Conservation (phyloP, 1,284 basidiomycete genomes). For the Neonothopanus nambi region DNA sequence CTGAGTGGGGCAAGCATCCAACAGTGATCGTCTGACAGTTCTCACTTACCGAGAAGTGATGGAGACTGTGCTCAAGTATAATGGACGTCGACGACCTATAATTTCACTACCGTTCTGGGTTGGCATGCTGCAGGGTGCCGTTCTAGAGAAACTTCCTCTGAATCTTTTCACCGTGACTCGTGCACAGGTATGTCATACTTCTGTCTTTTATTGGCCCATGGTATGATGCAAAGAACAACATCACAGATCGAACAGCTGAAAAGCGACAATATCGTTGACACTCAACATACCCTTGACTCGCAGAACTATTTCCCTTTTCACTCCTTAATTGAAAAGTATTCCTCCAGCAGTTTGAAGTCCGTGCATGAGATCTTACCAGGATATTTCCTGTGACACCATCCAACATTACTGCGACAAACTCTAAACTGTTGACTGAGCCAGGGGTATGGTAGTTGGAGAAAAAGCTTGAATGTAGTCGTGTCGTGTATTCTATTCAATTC, state of each 20-base stretch:
- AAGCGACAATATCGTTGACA: slow-evolving; percentile 2
- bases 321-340: slow-evolving; percentile 10
- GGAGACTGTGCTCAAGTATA: slow-evolving; percentile 57
- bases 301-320: slow-evolving; percentile 5
- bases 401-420: no score
- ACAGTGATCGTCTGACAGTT: slow-evolving; percentile 37
- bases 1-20: neutral
- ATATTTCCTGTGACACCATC: neutral
- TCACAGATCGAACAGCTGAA: slow-evolving; percentile 9
- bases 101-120: slow-evolving; percentile 61
- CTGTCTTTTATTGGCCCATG: no score
- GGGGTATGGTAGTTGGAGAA: no score
- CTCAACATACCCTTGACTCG: neutral
- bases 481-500: no score
- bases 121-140: slow-evolving; percentile 58
- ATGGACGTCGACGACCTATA: slow-evolving; percentile 51
- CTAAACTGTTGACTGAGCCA: no score
- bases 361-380: slow-evolving; percentile 5
- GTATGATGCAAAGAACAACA: neutral
- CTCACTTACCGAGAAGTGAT: slow-evolving; percentile 68
- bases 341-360: neutral
- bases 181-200: slow-evolving; percentile 53
- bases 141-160: slow-evolving; percentile 63
- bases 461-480: no score
- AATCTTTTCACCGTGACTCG: slow-evolving; percentile 68